These are phyloP conservation scores for Parathielavia appendiculata DNA, from an alignment of 495 filamentous ascomycete genomes.

Conservation along the genomic window DNA sequence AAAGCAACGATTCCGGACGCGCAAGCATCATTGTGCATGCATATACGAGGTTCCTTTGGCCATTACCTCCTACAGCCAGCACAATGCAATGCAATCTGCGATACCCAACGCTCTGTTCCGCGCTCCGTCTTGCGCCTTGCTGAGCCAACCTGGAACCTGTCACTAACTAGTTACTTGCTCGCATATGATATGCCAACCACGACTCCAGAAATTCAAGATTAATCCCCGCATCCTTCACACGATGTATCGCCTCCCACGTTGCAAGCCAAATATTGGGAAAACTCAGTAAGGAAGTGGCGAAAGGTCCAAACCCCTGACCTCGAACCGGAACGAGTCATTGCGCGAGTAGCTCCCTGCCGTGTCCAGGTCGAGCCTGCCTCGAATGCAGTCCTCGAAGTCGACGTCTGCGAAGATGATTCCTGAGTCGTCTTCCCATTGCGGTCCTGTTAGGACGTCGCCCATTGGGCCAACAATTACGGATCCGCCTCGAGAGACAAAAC, in stretches of 20 bases:
- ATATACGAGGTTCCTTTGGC: background rate
- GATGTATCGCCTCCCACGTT: no score
- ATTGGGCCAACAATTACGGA: conserved; percentile 76
- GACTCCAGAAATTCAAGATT: no score
- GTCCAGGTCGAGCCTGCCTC: conserved; percentile 58
- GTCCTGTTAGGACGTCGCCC: conserved; percentile 71
- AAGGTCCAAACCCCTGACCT: conserved; percentile 67
- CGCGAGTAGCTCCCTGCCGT: conserved; percentile 73
- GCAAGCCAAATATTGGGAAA: no score
- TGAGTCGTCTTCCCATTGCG: conserved; percentile 73
- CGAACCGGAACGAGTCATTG: conserved; percentile 75
- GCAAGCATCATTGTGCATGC: conserved; percentile 1
- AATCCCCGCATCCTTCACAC: no score
- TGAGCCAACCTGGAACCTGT: background rate
- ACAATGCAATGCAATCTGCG: background rate
- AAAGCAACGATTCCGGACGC: conserved; percentile 1
- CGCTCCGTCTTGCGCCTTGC: background rate
- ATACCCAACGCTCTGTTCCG: background rate
- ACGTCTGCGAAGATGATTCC: conserved; percentile 45
- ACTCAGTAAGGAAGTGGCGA: conserved; percentile 63
- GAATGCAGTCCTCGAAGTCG: conserved; percentile 49
- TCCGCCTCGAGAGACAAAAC: conserved; percentile 64
- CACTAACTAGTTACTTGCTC: no score
- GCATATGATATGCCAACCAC: no score
- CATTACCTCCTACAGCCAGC: background rate